These are phyloP conservation scores for Sphaerostilbella broomeana DNA, from an alignment of 2,329 filamentous ascomycete species.

Conservation along the genomic window DNA sequence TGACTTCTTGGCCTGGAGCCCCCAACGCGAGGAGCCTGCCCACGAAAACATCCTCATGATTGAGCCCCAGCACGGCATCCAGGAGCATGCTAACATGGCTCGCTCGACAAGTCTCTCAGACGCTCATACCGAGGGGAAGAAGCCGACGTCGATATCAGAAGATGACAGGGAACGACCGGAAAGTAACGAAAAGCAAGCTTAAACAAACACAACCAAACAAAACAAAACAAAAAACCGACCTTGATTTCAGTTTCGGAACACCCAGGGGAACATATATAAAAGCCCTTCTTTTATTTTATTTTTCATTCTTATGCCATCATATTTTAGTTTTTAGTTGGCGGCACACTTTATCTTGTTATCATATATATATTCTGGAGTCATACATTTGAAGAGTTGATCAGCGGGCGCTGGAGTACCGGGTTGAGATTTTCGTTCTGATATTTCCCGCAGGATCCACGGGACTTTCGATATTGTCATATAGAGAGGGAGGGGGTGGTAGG, in stretches of 20 bases:
- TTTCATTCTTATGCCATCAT: conserved; percentile 1
- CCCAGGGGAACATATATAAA: conserved; percentile 4
- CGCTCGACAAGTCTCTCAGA: conserved; percentile 24
- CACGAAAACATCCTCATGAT: conserved; percentile 50
- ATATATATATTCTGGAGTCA: not conserved
- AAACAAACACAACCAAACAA: no score
- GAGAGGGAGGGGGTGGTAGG: conserved; percentile 3
- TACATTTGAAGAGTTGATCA: conserved; percentile 3
- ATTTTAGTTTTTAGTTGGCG: not conserved
- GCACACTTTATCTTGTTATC: conserved; percentile 3
- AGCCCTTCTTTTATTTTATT: conserved; percentile 8
- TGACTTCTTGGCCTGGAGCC: conserved; percentile 84
- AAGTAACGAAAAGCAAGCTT: conserved; percentile 8
- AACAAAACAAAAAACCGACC: no score
- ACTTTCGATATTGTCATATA: conserved; percentile 5
- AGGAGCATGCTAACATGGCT: conserved; percentile 49
- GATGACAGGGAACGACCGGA: conserved; percentile 4
- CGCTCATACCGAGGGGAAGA: conserved; percentile 18
- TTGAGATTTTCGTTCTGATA: not conserved
- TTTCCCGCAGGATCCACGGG: not conserved
- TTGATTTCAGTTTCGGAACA: no score
- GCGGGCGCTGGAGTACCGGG: conserved; percentile 14
- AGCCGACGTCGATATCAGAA: conserved; percentile 7
- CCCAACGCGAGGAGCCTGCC: conserved; percentile 60
- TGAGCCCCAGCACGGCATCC: conserved; percentile 64